Conservation (phyloP, 164 flowering plant genomes). For the Warburgia ugandensis region DNA sequence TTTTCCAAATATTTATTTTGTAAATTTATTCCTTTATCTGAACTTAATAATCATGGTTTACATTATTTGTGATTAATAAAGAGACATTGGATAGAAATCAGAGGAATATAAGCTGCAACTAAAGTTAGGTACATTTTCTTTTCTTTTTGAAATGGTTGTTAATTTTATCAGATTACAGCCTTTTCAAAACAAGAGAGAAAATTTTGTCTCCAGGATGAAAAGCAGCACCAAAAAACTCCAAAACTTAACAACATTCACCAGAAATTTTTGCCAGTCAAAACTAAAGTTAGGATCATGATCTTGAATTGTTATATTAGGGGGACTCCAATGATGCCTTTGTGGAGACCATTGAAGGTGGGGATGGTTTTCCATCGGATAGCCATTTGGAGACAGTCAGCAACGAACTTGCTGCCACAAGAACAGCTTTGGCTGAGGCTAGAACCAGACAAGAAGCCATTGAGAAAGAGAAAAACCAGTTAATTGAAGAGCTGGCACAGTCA, state of each 20-base stretch:
- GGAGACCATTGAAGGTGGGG: conserved; percentile 21
- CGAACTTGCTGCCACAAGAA: conserved; percentile 19
- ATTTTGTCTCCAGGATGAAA: background rate
- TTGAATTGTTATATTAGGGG: conserved; percentile 25
- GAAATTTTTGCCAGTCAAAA: background rate
- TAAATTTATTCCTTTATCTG: too few relatives aligned
- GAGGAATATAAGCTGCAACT: too few relatives aligned
- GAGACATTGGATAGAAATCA: too few relatives aligned
- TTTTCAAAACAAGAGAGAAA: background rate
- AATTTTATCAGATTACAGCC: background rate
- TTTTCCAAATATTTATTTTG: too few relatives aligned
- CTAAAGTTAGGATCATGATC: conserved; percentile 1
- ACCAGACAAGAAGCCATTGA: conserved; percentile 35
- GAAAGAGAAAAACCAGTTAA: conserved; percentile 41
- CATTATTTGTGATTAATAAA: too few relatives aligned
- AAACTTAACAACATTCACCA: background rate
- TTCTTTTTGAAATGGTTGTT: background rate
- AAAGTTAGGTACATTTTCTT: background rate
- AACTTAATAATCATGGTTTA: too few relatives aligned
- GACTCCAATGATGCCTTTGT: conserved; percentile 23
- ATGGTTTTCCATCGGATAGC: conserved; percentile 12
- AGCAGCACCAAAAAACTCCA: background rate
- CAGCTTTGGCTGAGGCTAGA: conserved; percentile 32
- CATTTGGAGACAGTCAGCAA: conserved; percentile 17
- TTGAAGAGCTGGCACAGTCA: conserved; percentile 34